These are phyloP conservation scores for Golovinomyces cichoracearum DNA, from an alignment of 2,329 filamentous ascomycete species.

Conservation along the genomic window DNA sequence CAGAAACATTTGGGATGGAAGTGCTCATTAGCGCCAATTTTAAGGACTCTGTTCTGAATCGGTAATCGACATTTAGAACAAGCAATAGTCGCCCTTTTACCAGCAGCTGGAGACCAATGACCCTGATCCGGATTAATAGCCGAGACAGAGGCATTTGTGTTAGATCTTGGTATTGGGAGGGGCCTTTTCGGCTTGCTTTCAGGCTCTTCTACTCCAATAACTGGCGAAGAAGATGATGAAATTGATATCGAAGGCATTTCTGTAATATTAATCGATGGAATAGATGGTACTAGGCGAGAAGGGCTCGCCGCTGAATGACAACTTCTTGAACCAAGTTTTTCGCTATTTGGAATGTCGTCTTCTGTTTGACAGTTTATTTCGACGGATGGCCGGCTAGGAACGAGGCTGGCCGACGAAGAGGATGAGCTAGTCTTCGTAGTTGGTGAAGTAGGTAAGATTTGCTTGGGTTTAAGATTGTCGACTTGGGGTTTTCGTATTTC, in stretches of 20 bases:
- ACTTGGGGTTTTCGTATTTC: conserved; percentile 18
- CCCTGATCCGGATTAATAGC: too few relatives aligned
- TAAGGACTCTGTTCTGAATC: conserved; percentile 77
- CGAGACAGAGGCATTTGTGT: conserved; percentile 7
- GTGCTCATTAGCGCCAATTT: conserved; percentile 43
- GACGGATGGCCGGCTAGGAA: conserved; percentile 20
- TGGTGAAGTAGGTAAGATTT: conserved; percentile 10
- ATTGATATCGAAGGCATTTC: conserved; percentile 15
- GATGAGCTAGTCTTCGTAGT: conserved; percentile 10
- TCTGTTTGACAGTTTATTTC: conserved; percentile 17
- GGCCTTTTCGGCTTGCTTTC: conserved; percentile 10
- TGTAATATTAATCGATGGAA: conserved; percentile 19
- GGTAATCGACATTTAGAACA: conserved; percentile 65
- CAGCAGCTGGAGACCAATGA: conserved; percentile 33
- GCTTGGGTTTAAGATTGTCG: conserved; percentile 10
- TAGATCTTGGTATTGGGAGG: conserved; percentile 18
- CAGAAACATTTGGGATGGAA: conserved; percentile 89
- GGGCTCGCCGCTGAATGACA: conserved; percentile 13
- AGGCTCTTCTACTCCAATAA: conserved; percentile 7
- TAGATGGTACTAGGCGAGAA: conserved; percentile 8
- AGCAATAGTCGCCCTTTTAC: conserved; percentile 34
- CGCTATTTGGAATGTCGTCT: neutral
- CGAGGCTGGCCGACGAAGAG: conserved; percentile 17
- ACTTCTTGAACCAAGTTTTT: neutral
- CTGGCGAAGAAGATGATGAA: conserved; percentile 15